A percentile compares a stretch with the other conserved stretches of the same genome.
Evolutionary conservation across 495 filamentous ascomycete species (phyloP).

Genomic region (Penicillium daleae): DNA sequence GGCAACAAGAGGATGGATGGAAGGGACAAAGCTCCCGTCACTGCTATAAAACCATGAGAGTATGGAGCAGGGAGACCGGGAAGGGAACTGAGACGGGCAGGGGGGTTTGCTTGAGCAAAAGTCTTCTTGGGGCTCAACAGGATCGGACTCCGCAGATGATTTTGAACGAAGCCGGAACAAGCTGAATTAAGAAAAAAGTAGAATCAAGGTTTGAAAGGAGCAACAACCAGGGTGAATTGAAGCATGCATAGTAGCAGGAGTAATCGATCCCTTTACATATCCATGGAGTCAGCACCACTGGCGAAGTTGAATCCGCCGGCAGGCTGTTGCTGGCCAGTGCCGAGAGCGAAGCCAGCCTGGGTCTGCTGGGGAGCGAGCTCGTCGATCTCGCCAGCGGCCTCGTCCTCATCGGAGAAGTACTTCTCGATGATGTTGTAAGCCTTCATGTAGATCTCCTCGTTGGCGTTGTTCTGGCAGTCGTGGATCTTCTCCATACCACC

Average conservation of each 20-base stretch:
- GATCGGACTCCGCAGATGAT: neutral
- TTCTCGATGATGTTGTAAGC: conserved; percentile 99
- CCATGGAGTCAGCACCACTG: conserved; percentile 92
- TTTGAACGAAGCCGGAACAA: neutral
- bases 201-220: neutral
- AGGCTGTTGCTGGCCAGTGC: conserved; percentile 72
- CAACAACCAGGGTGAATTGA: neutral
- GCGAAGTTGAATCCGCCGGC: conserved; percentile 85
- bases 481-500: conserved; percentile 99
- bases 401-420: conserved; percentile 99
- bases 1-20: conserved; percentile 15
- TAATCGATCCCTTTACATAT: conserved; percentile 73
- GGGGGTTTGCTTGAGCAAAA: neutral
- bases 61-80: neutral
- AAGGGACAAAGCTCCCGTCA: conserved; percentile 16
- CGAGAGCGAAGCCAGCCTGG: conserved; percentile 82
- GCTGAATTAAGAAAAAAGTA: too few relatives aligned
- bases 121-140: neutral
- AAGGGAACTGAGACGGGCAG: conserved; percentile 5
- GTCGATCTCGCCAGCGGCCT: conserved; percentile 75
- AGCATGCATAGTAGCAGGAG: neutral
- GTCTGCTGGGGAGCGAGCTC: conserved; percentile 69
- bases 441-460: conserved; percentile 99
- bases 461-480: conserved; percentile 99
- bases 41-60: conserved; percentile 2